Conservation (phyloP, 192 early-diverging fungal species). For the Backusella liffmaniae region DNA sequence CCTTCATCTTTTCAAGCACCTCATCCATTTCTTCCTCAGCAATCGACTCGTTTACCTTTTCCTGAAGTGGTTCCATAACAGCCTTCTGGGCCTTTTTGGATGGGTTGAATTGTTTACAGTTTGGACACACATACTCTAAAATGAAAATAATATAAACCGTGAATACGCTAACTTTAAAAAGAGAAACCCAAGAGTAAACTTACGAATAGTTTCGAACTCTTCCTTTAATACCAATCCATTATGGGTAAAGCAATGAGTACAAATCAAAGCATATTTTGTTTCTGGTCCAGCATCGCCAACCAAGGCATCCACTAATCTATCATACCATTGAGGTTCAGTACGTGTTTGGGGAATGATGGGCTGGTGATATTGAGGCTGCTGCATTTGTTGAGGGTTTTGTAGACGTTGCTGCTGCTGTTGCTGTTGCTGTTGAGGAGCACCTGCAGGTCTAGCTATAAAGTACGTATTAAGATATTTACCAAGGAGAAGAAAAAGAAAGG, state of each 20-base stretch:
- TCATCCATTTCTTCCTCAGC: constrained; percentile 9
- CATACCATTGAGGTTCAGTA: constrained; percentile 69
- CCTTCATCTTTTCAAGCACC: neutral
- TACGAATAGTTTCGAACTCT: constrained; percentile 72
- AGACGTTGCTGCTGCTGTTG: neutral
- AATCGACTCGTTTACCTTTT: neutral
- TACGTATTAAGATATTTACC: constrained; percentile 7
- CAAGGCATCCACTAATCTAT: constrained; percentile 89
- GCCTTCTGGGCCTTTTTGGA: constrained; percentile 36
- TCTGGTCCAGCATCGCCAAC: constrained; percentile 89
- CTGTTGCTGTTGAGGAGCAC: constrained; percentile 3
- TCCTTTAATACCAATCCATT: constrained; percentile 89
- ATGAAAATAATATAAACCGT: neutral
- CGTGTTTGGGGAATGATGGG: constrained; percentile 12
- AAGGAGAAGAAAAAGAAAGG: neutral
- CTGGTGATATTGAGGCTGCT: constrained; percentile 15
- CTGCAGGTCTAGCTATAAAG: neutral
- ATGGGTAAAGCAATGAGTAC: constrained; percentile 85
- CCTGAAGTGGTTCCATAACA: neutral
- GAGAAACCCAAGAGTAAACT: constrained; percentile 14
- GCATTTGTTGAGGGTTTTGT: neutral
- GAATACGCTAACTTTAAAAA: neutral
- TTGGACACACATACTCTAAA: constrained; percentile 55
- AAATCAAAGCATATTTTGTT: constrained; percentile 92
- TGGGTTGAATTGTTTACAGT: constrained; percentile 58